These are phyloP conservation scores for Emmonsiellopsis sp. DNA, from an alignment of 2,329 filamentous ascomycete species.

Conservation along the genomic window DNA sequence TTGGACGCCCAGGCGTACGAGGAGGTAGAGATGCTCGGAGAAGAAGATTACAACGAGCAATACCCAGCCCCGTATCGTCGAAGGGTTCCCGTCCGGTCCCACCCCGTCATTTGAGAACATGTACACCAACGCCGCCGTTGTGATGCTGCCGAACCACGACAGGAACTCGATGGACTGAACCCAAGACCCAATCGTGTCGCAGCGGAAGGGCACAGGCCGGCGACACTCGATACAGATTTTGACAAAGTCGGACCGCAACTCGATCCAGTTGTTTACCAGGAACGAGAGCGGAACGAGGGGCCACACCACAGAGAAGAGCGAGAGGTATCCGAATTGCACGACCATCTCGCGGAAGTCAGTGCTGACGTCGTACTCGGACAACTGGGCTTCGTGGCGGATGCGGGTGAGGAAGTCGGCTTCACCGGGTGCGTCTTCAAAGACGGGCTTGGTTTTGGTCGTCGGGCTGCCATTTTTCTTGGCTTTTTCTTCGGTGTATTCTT, in stretches of 20 bases:
- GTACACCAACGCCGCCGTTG: conserved; percentile 78
- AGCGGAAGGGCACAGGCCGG: conserved; percentile 78
- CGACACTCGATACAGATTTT: conserved; percentile 89
- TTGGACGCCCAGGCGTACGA: conserved; percentile 62
- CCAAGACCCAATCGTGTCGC: conserved; percentile 93
- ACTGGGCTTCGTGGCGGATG: conserved; percentile 72
- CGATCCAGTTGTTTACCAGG: conserved; percentile 91
- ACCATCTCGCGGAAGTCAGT: conserved; percentile 90
- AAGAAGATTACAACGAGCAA: conserved; percentile 74
- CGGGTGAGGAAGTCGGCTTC: conserved; percentile 73
- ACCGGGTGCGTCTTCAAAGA: conserved; percentile 59
- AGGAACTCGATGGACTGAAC: conserved; percentile 76
- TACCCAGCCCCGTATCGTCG: conserved; percentile 67
- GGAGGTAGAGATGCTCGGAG: conserved; percentile 83
- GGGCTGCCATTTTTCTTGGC: conserved; percentile 17
- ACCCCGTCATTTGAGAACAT: conserved; percentile 59
- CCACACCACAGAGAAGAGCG: conserved; percentile 89
- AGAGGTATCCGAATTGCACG: conserved; percentile 79
- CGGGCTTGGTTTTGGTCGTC: conserved; percentile 14
- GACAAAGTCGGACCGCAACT: conserved; percentile 83
- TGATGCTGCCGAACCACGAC: conserved; percentile 88
- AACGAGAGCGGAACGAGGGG: conserved; percentile 85
- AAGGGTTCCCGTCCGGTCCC: conserved; percentile 29
- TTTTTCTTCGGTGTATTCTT: conserved; percentile 55
- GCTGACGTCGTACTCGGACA: conserved; percentile 81